Evolutionary conservation across 352 stramenopile species (phyloP).

Genomic region (Phytophthora sp.): DNA sequence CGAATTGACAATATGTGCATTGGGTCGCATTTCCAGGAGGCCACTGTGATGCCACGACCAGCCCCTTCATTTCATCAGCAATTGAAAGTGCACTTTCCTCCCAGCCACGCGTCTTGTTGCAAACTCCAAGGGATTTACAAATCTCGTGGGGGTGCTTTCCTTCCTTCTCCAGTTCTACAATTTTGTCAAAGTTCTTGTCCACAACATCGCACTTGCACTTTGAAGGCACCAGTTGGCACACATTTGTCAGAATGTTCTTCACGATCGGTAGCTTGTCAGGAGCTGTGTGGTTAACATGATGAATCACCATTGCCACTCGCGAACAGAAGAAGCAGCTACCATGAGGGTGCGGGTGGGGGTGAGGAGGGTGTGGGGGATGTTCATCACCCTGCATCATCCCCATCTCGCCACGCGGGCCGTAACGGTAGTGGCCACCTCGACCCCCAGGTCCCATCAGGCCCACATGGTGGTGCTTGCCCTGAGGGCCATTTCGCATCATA

Average conservation of each 20-base stretch:
- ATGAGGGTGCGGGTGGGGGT: constrained; percentile 9
- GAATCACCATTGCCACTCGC: constrained; percentile 46
- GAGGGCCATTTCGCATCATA: constrained; percentile 33
- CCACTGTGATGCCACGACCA: constrained; percentile 33
- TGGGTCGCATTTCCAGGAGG: constrained; percentile 45
- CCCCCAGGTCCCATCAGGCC: constrained; percentile 20
- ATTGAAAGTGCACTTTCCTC: constrained; percentile 18
- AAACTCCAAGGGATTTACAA: constrained; percentile 59
- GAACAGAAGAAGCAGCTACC: constrained; percentile 64
- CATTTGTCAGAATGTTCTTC: constrained; percentile 51
- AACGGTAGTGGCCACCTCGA: background rate
- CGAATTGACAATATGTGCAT: constrained; percentile 69
- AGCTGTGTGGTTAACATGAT: constrained; percentile 46
- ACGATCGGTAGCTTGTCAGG: constrained; percentile 53
- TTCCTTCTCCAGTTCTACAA: constrained; percentile 63
- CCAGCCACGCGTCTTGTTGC: constrained; percentile 28
- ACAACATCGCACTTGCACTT: constrained; percentile 57
- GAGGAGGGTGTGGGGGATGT: constrained; percentile 6
- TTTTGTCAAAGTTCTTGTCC: constrained; percentile 68
- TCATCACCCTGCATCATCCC: constrained; percentile 10
- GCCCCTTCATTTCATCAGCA: constrained; percentile 37
- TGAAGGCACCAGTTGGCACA: constrained; percentile 51
- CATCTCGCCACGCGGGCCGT: background rate
- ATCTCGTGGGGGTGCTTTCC: constrained; percentile 56
- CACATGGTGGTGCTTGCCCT: constrained; percentile 22